These are phyloP conservation scores for Fulvia fulva DNA, from an alignment of 2,329 filamentous ascomycete species.

Conservation along the genomic window DNA sequence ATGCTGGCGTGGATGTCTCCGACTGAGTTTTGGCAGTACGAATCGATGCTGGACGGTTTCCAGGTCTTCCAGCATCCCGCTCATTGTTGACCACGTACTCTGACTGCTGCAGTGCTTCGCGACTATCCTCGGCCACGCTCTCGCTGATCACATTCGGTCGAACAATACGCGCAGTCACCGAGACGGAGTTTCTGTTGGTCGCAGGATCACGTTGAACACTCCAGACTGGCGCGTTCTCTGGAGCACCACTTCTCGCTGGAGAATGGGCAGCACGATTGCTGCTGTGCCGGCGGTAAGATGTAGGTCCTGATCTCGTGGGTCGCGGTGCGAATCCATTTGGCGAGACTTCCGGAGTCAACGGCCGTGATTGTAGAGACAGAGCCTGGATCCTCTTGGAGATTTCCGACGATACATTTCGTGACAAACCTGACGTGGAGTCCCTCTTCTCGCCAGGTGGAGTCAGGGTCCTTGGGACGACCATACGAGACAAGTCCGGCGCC, in stretches of 20 bases:
- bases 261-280: constrained; percentile 18
- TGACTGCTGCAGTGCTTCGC: constrained; percentile 46
- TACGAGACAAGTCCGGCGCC: background rate
- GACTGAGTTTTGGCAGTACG: constrained; percentile 1
- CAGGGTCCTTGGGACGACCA: background rate
- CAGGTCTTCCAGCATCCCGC: constrained; percentile 7
- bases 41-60: background rate
- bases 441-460: constrained; percentile 33
- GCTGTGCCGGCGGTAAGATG: constrained; percentile 20
- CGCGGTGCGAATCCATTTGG: constrained; percentile 7
- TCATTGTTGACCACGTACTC: constrained; percentile 61
- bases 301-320: constrained; percentile 16
- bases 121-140: constrained; percentile 33
- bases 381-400: constrained; percentile 95
- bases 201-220: constrained; percentile 37
- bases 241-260: constrained; percentile 1
- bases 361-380: constrained; percentile 52
- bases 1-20: constrained; percentile 10
- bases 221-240: constrained; percentile 36
- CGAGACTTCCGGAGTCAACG: constrained; percentile 16
- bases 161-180: constrained; percentile 80
- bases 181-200: constrained; percentile 67
- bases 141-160: constrained; percentile 48
- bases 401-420: constrained; percentile 78
- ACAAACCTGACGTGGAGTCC: constrained; percentile 37